These are phyloP conservation scores for Aegilops sharonensis DNA, from an alignment of 176 grass and related monocot genomes.

Conservation along the genomic window DNA sequence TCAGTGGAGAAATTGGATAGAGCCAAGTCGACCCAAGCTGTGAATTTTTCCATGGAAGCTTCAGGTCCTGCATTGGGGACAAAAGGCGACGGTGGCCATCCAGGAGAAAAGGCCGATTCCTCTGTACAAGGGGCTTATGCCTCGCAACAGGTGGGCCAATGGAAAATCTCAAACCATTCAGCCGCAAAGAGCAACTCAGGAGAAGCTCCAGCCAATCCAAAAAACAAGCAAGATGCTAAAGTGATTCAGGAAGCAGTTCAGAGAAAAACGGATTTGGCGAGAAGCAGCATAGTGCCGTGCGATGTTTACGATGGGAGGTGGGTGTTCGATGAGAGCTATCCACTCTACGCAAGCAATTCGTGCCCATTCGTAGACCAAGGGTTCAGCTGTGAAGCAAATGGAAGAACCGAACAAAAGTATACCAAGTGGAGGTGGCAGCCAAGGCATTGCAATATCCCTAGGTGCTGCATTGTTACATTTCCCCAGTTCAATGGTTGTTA, in stretches of 20 bases:
- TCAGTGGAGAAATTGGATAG: slow-evolving; percentile 18
- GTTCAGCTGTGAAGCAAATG: slow-evolving; percentile 84
- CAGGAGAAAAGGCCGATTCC: slow-evolving; percentile 10
- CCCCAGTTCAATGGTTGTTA: neutral
- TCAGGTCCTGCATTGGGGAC: slow-evolving; percentile 7
- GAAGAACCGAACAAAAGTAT: slow-evolving; percentile 59
- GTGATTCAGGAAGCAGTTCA: neutral
- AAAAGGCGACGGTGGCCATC: slow-evolving; percentile 3
- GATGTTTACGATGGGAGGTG: slow-evolving; percentile 81
- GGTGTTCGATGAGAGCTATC: slow-evolving; percentile 86
- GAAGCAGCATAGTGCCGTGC: slow-evolving; percentile 25
- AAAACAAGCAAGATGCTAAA: neutral
- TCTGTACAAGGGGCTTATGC: slow-evolving; percentile 32
- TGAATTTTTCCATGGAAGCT: slow-evolving; percentile 22
- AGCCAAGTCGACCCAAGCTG: neutral
- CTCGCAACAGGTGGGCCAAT: neutral
- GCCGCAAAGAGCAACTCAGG: slow-evolving; percentile 7
- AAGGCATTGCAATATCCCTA: slow-evolving; percentile 63
- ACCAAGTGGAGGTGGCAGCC: slow-evolving; percentile 95
- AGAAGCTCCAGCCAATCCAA: neutral
- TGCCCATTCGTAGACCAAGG: slow-evolving; percentile 94
- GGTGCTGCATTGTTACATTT: slow-evolving; percentile 35
- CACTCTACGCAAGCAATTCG: slow-evolving; percentile 64
- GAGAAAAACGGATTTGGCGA: slow-evolving; percentile 20
- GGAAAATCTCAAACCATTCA: slow-evolving; percentile 7